phyloP scores from a whole-genome alignment of 2,329 filamentous ascomycete species.

The Pyrenophora tritici-repentis region DNA sequence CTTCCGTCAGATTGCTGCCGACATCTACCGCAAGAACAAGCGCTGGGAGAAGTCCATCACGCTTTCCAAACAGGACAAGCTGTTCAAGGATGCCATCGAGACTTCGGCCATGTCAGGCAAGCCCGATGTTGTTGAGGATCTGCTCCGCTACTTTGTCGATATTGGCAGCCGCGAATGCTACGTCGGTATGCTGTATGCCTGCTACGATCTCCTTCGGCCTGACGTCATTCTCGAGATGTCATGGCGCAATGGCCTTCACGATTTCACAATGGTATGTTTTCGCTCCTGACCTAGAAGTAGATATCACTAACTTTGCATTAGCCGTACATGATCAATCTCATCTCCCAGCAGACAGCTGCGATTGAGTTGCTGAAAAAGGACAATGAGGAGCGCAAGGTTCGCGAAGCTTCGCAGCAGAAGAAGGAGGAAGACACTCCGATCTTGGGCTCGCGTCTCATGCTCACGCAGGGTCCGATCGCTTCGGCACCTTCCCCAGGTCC shows the following conservation, averaged over 20 bases:
- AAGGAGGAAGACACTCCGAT: slow-evolving; percentile 94
- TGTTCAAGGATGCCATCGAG: slow-evolving; percentile 99
- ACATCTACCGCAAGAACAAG: slow-evolving; percentile 99
- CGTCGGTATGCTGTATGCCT: slow-evolving; percentile 99
- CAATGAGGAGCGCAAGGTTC: slow-evolving; percentile 87
- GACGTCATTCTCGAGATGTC: slow-evolving; percentile 94
- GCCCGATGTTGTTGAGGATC: slow-evolving; percentile 89
- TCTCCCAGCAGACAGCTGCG: slow-evolving; percentile 86
- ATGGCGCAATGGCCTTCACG: slow-evolving; percentile 90
- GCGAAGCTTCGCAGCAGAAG: slow-evolving; percentile 76
- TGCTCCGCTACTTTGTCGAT: slow-evolving; percentile 97
- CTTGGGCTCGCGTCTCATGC: slow-evolving; percentile 88
- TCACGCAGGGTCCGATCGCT: slow-evolving; percentile 80
- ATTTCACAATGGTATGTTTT: slow-evolving; percentile 81
- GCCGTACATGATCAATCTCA: slow-evolving; percentile 99
- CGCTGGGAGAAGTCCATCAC: slow-evolving; percentile 99
- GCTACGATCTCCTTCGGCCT: slow-evolving; percentile 94
- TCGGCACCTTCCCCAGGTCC: slow-evolving; percentile 66
- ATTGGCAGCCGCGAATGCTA: slow-evolving; percentile 99
- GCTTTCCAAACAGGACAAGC: slow-evolving; percentile 97
- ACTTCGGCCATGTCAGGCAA: slow-evolving; percentile 92
- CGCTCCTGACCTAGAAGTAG: background rate
- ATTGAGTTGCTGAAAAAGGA: slow-evolving; percentile 87
- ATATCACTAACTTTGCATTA: slow-evolving; percentile 18
- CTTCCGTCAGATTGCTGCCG: slow-evolving; percentile 98